phyloP scores from a whole-genome alignment of 345 rosid species.

The Aquilaria sinensis region DNA sequence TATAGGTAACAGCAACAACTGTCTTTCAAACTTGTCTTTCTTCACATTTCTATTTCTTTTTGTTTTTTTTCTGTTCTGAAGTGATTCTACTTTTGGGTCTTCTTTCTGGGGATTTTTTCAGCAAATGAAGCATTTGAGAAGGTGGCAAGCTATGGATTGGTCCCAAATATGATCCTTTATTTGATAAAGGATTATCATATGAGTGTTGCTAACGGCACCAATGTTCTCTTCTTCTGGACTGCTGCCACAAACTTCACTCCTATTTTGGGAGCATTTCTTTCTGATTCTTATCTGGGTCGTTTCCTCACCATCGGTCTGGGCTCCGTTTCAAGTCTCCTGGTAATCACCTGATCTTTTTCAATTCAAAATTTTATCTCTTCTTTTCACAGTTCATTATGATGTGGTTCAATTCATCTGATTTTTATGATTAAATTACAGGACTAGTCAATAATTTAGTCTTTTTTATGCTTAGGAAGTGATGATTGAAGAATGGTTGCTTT shows the following conservation, averaged over 20 bases:
- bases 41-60: neutral
- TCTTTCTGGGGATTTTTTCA: slow-evolving; percentile 11
- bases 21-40: no score
- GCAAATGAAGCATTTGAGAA: slow-evolving; percentile 82
- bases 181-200: slow-evolving; percentile 45
- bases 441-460: no score
- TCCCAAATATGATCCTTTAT: slow-evolving; percentile 65
- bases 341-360: slow-evolving; percentile 15
- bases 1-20: slow-evolving; percentile 35
- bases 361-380: neutral
- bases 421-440: no score
- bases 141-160: slow-evolving; percentile 72
- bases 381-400: neutral
- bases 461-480: no score
- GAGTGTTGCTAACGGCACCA: slow-evolving; percentile 53
- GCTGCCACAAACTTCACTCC: slow-evolving; percentile 65
- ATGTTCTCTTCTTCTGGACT: slow-evolving; percentile 56
- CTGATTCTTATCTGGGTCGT: slow-evolving; percentile 73
- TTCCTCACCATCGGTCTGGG: slow-evolving; percentile 62
- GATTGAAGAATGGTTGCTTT: no score
- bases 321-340: slow-evolving; percentile 57
- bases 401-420: no score
- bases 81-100: neutral
- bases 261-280: slow-evolving; percentile 59
- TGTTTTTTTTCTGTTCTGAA: neutral